Base-by-base conservation (phyloP, 192 early-diverging fungal species). In the Coemansia sp. region DNA sequence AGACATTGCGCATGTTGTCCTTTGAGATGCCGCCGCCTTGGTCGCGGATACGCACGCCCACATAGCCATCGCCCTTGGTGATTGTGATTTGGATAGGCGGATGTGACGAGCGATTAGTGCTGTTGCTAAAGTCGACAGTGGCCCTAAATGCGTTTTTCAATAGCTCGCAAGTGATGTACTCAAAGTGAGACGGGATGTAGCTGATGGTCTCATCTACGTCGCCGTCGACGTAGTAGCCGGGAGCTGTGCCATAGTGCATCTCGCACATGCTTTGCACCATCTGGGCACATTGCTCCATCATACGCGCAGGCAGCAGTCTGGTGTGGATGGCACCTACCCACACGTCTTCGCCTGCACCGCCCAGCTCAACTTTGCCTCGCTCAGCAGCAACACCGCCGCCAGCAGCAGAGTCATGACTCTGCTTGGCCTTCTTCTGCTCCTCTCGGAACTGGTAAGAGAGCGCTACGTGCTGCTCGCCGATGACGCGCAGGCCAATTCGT, bases 101-200 rank as follows among this genome's bases (percentile, higher is more conserved):
- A 46, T 91, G 86, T 3, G 78, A 50, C 9, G 69, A 70, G 68
- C 70, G 70, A 43, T 53, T 30, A 35, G 66, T 58, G 85, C 85
- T 84, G 76, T 59, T 37, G 78, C 82, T 76, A 66, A 86, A 85
- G 62, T 92, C 91, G 3, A 94, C 92, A 3, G 97, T 97, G 0
- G 97, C 97, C 9, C 96, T 77, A 69, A 88, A 87, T 16, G 93
- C 87, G 72, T 98, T 98, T 67, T 98, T 98, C 33, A 98, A 69
- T 43, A 96, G 69, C 72, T 98, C 96, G 66, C 91, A 90, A 26
- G 95, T 86, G 30, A 98, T 96, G 69, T 98, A 98, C 77, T 98
- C 95, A 13, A 98, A 78, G 70, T 98, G 96, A 4, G 95, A 94
- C 32, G 91, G 90, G 9, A 98, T 91, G 82, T 98, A 98, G 37